Conservation (phyloP, 768 basidiomycete species). For the Auricularia cornea region DNA sequence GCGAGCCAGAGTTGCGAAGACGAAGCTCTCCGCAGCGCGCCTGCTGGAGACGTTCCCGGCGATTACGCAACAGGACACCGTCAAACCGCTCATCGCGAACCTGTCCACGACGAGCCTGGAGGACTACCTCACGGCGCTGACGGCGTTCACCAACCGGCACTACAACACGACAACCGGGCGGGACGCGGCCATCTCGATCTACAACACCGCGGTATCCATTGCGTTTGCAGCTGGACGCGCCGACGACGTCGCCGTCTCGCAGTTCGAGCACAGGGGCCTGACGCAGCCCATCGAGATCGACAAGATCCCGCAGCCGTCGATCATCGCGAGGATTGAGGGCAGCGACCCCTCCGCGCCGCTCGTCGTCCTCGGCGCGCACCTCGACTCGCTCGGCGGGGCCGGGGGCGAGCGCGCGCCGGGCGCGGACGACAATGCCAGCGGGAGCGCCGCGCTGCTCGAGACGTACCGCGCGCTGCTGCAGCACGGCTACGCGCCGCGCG, state of each 20-base stretch:
- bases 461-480: constrained; percentile 1
- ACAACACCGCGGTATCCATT: too few species aligned
- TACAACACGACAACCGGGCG: not conserved
- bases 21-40: too few species aligned
- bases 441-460: constrained; percentile 15
- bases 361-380: constrained; percentile 12
- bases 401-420: not conserved
- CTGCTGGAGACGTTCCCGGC: too few species aligned
- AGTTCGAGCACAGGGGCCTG: not conserved
- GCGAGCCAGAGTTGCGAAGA: too few species aligned
- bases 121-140: not conserved
- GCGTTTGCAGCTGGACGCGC: too few species aligned
- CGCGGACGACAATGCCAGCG: constrained; percentile 10
- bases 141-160: not conserved
- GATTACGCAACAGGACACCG: not conserved
- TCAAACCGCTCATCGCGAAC: not conserved
- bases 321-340: constrained; percentile 2
- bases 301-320: not conserved
- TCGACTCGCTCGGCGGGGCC: constrained; percentile 9
- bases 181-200: not conserved
- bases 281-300: too few species aligned
- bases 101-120: not conserved
- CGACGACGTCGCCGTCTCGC: not conserved
- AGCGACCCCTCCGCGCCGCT: constrained; percentile 2
- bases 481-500: not conserved